Evolutionary conservation across 495 filamentous ascomycete genomes (phyloP).

Genomic region (Xylaria telfairii): DNA sequence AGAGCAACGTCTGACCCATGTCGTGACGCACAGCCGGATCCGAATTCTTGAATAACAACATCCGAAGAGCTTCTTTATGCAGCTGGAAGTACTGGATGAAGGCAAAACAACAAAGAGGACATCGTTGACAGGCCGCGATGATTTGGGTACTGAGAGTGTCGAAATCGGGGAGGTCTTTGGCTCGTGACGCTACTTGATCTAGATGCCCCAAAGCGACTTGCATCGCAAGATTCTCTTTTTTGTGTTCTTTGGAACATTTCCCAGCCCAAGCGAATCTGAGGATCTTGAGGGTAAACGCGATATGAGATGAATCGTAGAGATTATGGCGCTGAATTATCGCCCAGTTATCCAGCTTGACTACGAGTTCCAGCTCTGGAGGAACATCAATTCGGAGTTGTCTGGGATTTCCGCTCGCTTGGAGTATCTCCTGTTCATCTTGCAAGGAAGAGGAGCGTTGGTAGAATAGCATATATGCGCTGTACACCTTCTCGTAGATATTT

Average conservation of each 20-base stretch:
- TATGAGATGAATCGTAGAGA: constrained; percentile 77
- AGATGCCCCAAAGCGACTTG: constrained; percentile 74
- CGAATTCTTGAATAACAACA: constrained; percentile 70
- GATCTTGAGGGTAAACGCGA: constrained; percentile 67
- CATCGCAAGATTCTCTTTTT: constrained; percentile 65
- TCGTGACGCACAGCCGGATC: constrained; percentile 65
- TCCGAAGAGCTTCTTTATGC: constrained; percentile 63
- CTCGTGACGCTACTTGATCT: constrained; percentile 77
- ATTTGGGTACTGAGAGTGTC: constrained; percentile 62
- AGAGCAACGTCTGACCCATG: constrained; percentile 61
- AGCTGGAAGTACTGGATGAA: constrained; percentile 69
- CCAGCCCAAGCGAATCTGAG: constrained; percentile 55
- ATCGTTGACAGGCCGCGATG: constrained; percentile 57
- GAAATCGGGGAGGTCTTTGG: constrained; percentile 72
- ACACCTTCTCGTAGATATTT: constrained; percentile 66
- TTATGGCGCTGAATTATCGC: constrained; percentile 76
- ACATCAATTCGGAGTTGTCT: constrained; percentile 64
- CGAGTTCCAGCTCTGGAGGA: constrained; percentile 59
- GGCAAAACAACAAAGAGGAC: constrained; percentile 60
- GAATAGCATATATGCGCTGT: constrained; percentile 97
- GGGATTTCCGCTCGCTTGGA: constrained; percentile 37
- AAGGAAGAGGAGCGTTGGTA: constrained; percentile 82
- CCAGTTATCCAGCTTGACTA: constrained; percentile 76
- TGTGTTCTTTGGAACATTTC: constrained; percentile 56
- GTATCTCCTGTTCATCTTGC: constrained; percentile 51